Evolutionary conservation across 306 rosid species (phyloP), one percentile per base, ranked within the genome.

Genomic region (Hippophae gyantsensis): DNA sequence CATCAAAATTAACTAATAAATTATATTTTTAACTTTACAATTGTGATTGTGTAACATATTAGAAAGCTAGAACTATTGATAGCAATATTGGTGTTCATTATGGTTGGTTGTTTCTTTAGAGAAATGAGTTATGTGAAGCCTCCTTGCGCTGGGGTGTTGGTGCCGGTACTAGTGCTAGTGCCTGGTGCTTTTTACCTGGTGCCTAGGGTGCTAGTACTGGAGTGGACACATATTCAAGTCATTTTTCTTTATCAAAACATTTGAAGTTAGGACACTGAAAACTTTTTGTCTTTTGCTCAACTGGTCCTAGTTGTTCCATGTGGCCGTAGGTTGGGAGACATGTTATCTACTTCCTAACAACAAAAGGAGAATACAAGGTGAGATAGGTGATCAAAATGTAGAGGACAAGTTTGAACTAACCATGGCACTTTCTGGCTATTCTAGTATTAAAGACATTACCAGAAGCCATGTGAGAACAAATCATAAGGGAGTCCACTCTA

Each of bases 61-160:
- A 67, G 97, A 66, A 86, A 90, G 85, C 70, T 86, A 68, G 95
- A 90, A 68, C 8, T 86, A 72, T 48, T 86, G 23, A 86, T 86
- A 74, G 61, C 88, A 56, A 50, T 61, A 26, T 42, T 72, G 46
- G 84, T 90, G 3, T 87, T 85, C 54, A 38, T 78, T 47, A 81
- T 90, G 92, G 98, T 83, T 1, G 96, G 76, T 23, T 90, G 96
- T 58, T 90, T 90, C 84, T 87, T 87, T 54, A 95, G 81, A 7
- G 96, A 87, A 70, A 72, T 85, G 95, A 54, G 95, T 58, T 85
- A 62, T n/a, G 96, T 87, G 0, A 87, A 81, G 67, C 95, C 98
- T 7, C 80, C 89, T 0, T 78, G 87, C 0, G 56, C 62, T 23
- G 76, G 46, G 0, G 74, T 81, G 18, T 18, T 18, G 23, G 23